Conservation (phyloP, 1,284 basidiomycete genomes). For the Rhodotorula sp. region DNA sequence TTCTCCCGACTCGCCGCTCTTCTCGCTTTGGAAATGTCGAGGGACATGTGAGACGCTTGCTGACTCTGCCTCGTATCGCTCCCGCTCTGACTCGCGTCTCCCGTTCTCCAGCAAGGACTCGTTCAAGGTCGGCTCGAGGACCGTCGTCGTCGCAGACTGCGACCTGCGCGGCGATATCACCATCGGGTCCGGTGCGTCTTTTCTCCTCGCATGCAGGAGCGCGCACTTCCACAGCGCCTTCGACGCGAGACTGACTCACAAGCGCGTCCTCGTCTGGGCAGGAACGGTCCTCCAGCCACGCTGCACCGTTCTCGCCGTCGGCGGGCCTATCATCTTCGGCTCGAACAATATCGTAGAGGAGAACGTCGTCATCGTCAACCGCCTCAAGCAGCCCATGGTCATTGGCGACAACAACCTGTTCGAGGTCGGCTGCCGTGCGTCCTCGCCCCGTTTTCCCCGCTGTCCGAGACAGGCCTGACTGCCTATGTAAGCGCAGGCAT, state of each 20-base stretch:
- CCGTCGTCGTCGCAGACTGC: constrained; percentile 81
- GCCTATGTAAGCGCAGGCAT: constrained; percentile 61
- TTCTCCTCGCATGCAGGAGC: background rate
- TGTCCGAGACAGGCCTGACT: background rate
- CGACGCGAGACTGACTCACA: background rate
- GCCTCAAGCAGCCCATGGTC: constrained; percentile 80
- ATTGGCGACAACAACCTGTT: constrained; percentile 92
- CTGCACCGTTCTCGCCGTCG: constrained; percentile 82
- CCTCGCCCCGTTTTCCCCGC: constrained; percentile 34
- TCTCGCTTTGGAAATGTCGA: background rate
- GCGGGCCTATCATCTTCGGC: constrained; percentile 83
- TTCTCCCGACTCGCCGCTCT: background rate
- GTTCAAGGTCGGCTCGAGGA: constrained; percentile 74
- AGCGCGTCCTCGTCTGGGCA: constrained; percentile 8
- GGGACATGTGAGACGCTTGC: constrained; percentile 9
- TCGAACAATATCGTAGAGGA: constrained; percentile 90
- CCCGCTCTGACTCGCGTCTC: background rate
- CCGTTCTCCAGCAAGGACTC: constrained; percentile 64
- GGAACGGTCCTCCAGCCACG: constrained; percentile 92
- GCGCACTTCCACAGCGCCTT: too few relatives aligned
- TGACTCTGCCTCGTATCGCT: background rate
- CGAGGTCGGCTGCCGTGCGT: constrained; percentile 82
- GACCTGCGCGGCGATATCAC: constrained; percentile 87
- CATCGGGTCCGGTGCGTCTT: constrained; percentile 68
- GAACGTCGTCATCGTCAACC: constrained; percentile 79